Base-by-base conservation (phyloP, 495 filamentous ascomycete species). In the Aspergillus cavernicola region DNA sequence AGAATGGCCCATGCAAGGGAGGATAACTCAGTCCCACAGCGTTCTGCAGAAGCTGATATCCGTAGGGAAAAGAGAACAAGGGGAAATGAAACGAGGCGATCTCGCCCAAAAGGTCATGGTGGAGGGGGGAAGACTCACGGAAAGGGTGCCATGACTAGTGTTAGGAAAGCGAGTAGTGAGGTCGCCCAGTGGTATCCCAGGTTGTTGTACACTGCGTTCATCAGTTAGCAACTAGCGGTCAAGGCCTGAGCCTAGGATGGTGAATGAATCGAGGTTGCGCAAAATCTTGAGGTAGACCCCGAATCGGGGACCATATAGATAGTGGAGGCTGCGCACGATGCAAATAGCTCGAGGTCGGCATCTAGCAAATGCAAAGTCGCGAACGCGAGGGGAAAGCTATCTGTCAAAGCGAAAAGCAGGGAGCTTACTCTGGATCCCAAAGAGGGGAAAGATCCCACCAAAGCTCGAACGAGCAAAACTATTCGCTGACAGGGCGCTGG, bases 401-500 rank as follows among this genome's bases (percentile, higher is more conserved):
- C 29, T n/a, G 31, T 20, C 36, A 4, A 28, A 26, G 24, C n/a
- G 15, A 15, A 28, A 39, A 12, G 35, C 20, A 50, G 35, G 46
- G 45, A 28, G 33, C 83, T 72, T 74, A 86, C 82, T 83, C 62
- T 86, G 83, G 6, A 83, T 77, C 10, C 83, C 83, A 67, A 89
- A 89, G 20, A 89, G 67, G 20, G 85, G 79, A 57, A 85, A 91
- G 59, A 83, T 83, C 63, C 89, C 92, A 53, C 85, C 92, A 75
- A 97, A 97, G 53, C 70, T 78, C 50, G 86, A 89, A 49, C 93
- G 79, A 40, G 86, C 80, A 68, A 96, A 90, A 44, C 82, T 86
- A 67, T 98, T 98, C 26, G 90, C 90, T 24, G 92, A 90, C 56
- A 97, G 72, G 6, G 91, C 90, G 39, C 81, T 87, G 22, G 93